phyloP scores from a whole-genome alignment of 768 basidiomycete genomes.

The Leucocoprinus sp. region DNA sequence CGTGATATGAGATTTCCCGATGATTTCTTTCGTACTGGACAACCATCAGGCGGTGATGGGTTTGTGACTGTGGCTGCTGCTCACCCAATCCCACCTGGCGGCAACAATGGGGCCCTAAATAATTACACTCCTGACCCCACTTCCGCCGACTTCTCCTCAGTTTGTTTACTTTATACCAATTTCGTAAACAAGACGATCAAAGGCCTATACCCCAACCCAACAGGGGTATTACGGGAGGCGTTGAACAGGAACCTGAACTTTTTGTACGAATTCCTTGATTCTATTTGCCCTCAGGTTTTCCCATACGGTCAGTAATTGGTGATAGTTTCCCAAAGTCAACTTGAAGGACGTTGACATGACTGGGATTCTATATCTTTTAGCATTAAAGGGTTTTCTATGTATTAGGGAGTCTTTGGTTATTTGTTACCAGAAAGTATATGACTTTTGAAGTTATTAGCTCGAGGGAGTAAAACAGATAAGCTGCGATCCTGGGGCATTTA shows the following conservation, averaged over 20 bases:
- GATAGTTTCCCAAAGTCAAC: too few species aligned
- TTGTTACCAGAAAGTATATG: too few species aligned
- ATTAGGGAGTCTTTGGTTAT: too few species aligned
- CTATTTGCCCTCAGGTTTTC: neutral
- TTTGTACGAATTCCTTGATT: neutral
- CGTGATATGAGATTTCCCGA: constrained; percentile 4
- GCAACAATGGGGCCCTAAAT: neutral
- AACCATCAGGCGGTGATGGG: neutral
- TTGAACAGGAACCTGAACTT: constrained; percentile 1
- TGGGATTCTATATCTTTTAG: too few species aligned
- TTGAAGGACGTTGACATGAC: too few species aligned
- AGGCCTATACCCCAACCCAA: constrained; percentile 5
- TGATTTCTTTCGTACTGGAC: neutral
- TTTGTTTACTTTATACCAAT: neutral
- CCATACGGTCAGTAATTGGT: constrained; percentile 2
- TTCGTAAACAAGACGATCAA: constrained; percentile 3
- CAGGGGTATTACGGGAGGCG: neutral
- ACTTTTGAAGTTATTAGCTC: too few species aligned
- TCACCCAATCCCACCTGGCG: constrained; percentile 5
- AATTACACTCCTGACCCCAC: constrained; percentile 3
- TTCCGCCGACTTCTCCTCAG: neutral
- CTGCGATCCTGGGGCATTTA: too few species aligned
- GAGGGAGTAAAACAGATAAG: too few species aligned
- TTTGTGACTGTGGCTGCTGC: neutral
- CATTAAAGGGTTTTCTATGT: too few species aligned